These are phyloP conservation scores for Kwoniella heveanensis DNA, from an alignment of 768 basidiomycete genomes.

Conservation along the genomic window DNA sequence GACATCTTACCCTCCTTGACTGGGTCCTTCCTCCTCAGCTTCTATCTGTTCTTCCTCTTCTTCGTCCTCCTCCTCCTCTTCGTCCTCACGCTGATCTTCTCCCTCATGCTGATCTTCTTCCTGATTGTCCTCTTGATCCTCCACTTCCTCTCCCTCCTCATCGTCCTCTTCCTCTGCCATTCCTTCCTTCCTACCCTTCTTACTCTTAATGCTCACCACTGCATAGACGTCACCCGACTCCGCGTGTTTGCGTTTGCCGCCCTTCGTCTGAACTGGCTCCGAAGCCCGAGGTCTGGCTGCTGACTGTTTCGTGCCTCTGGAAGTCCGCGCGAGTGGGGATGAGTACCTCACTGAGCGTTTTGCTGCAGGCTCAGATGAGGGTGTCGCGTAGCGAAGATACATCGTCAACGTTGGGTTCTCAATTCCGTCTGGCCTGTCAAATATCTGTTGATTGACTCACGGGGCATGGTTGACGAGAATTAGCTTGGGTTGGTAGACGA, in stretches of 20 bases:
- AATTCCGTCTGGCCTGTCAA: too few relatives aligned
- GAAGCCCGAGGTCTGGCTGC: background rate
- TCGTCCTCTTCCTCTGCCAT: constrained; percentile 2
- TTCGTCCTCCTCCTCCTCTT: constrained; percentile 9
- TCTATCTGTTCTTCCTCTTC: constrained; percentile 2
- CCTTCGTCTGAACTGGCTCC: constrained; percentile 4
- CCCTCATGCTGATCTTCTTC: background rate
- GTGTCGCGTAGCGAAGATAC: too few relatives aligned
- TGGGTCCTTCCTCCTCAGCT: background rate
- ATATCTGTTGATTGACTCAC: too few relatives aligned
- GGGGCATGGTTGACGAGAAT: too few relatives aligned
- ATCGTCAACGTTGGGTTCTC: too few relatives aligned
- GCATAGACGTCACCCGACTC: background rate
- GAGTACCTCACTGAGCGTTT: constrained; percentile 5
- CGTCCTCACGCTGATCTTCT: background rate
- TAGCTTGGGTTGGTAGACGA: too few relatives aligned
- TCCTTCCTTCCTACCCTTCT: background rate
- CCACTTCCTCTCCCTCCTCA: background rate
- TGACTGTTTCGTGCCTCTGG: background rate
- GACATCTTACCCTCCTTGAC: constrained; percentile 1
- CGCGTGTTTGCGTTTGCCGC: background rate
- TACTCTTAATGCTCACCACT: background rate
- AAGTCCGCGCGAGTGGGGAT: background rate
- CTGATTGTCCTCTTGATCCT: background rate
- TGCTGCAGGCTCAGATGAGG: background rate